Percentiles rank a stretch among this genome's conserved stretches.
phyloP scores from a whole-genome alignment of 371 early-diverging fungal genomes.

The Rhizopus stolonifer region DNA sequence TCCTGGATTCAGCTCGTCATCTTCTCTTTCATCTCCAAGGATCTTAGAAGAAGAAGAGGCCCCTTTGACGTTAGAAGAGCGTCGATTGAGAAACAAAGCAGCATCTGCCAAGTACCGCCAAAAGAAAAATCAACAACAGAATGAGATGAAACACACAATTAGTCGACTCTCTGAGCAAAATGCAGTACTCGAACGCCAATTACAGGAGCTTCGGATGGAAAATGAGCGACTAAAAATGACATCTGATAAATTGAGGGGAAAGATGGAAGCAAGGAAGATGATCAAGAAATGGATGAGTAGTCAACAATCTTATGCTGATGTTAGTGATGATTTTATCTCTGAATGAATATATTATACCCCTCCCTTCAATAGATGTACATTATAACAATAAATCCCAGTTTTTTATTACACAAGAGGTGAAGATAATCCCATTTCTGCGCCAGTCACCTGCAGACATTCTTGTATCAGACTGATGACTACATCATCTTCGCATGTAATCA shows the following conservation, averaged over 20 bases:
- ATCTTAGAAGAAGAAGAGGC: no score
- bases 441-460: slow-evolving; percentile 56
- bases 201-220: slow-evolving; percentile 53
- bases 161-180: slow-evolving; percentile 50
- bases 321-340: no score
- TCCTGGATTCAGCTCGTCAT: no score
- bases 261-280: slow-evolving; percentile 61
- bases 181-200: slow-evolving; percentile 48
- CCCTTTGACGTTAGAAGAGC: slow-evolving; percentile 23
- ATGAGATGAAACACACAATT: slow-evolving; percentile 60
- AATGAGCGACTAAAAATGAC: slow-evolving; percentile 49
- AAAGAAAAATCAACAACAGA: slow-evolving; percentile 62
- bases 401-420: neutral
- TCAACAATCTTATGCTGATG: no score
- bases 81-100: slow-evolving; percentile 61
- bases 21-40: no score
- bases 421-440: slow-evolving; percentile 48
- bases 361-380: neutral
- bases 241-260: slow-evolving; percentile 54
- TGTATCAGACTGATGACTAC: slow-evolving; percentile 57
- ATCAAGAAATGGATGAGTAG: slow-evolving; percentile 25
- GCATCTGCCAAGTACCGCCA: slow-evolving; percentile 68
- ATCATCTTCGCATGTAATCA: slow-evolving; percentile 59
- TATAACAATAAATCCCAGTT: no score
- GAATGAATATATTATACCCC: no score